phyloP scores from a whole-genome alignment of 2,329 filamentous ascomycete genomes.

The Cladosporium sp. region DNA sequence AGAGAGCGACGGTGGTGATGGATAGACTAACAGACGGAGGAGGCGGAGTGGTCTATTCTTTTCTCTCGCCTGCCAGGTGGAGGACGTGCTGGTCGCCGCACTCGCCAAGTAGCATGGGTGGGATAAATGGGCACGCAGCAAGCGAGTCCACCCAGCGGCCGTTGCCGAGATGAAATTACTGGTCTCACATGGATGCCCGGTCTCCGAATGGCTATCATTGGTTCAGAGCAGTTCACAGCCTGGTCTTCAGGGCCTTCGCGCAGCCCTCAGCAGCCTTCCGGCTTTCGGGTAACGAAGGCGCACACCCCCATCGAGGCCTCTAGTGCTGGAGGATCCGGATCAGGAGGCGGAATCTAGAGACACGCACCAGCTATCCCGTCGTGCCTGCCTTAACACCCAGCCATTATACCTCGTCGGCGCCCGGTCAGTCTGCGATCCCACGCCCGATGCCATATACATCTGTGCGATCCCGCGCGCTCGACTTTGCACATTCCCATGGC shows the following conservation, averaged over 20 bases:
- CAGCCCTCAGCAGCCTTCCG: background rate
- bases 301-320: no score
- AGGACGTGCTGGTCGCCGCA: no score
- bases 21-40: no score
- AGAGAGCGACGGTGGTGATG: no score
- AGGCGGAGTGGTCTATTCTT: conserved; percentile 7
- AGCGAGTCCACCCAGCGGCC: conserved; percentile 8
- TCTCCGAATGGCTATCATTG: background rate
- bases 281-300: no score
- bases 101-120: background rate
- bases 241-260: conserved; percentile 6
- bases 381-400: conserved; percentile 2
- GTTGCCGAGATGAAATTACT: conserved; percentile 11
- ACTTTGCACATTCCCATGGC: background rate
- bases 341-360: background rate
- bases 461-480: background rate
- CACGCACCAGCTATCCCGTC: conserved; percentile 3
- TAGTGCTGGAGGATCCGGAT: no score
- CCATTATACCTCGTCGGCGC: background rate
- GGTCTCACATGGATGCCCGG: conserved; percentile 1
- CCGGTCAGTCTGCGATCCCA: background rate
- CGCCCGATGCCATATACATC: background rate
- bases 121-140: conserved; percentile 1
- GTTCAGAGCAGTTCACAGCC: background rate
- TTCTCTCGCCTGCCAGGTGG: conserved; percentile 2